Conservation (phyloP, 805 yeast genomes). For the Phaffomyces thermotolerans region DNA sequence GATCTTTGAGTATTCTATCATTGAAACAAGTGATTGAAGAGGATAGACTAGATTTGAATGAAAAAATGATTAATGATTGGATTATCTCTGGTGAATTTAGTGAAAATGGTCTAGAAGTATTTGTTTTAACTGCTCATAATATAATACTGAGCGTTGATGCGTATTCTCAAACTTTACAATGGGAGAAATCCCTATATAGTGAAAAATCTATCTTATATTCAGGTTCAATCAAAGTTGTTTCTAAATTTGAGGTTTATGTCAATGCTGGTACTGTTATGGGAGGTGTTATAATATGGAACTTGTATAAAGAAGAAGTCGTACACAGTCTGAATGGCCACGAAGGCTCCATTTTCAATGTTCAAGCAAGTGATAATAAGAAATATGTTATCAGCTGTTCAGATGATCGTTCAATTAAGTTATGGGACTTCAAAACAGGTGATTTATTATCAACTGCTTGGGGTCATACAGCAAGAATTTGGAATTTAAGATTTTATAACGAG, state of each 20-base stretch:
- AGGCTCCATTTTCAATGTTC: constrained; percentile 86
- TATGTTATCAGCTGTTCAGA: constrained; percentile 81
- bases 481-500: constrained; percentile 46
- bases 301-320: constrained; percentile 34
- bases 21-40: constrained; percentile 26
- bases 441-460: constrained; percentile 88
- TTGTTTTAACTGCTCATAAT: constrained; percentile 76
- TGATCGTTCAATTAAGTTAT: constrained; percentile 80
- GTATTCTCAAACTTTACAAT: constrained; percentile 21
- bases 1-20: constrained; percentile 47
- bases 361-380: constrained; percentile 47
- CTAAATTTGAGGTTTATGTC: constrained; percentile 38
- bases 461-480: constrained; percentile 93
- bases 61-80: constrained; percentile 70
- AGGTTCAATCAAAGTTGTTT: constrained; percentile 56
- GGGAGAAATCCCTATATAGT: constrained; percentile 36
- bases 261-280: constrained; percentile 94
- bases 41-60: constrained; percentile 24
- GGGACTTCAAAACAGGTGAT: constrained; percentile 52
- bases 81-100: constrained; percentile 54
- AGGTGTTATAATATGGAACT: constrained; percentile 77
- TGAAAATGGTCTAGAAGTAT: constrained; percentile 30
- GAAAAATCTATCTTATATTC: constrained; percentile 85
- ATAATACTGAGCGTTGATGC: constrained; percentile 38
- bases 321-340: constrained; percentile 68